Evolutionary conservation across 2,329 filamentous ascomycete genomes (phyloP).

Genomic region (Ophiostoma perfectum): DNA sequence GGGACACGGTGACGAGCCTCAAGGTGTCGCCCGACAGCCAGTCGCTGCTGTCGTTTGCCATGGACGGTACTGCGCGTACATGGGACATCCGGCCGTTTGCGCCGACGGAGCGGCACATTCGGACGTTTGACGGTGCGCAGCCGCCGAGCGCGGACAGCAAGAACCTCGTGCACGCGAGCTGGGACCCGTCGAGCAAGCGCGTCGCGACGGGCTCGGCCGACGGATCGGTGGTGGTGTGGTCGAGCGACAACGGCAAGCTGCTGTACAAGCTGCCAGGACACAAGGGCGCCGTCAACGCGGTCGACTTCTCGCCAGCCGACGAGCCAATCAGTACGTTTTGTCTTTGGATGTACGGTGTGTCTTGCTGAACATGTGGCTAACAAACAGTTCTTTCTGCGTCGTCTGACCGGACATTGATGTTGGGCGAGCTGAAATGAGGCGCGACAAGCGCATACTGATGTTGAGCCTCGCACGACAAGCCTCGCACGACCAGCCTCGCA

Average conservation of each 20-base stretch:
- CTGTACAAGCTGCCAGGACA: conserved; percentile 93
- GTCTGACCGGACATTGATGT: conserved; percentile 77
- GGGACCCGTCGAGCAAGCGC: conserved; percentile 79
- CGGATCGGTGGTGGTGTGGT: conserved; percentile 87
- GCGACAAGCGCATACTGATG: neutral
- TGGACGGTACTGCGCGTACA: conserved; percentile 88
- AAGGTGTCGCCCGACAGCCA: conserved; percentile 91
- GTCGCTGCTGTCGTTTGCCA: conserved; percentile 81
- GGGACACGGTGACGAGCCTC: conserved; percentile 85
- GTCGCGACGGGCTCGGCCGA: conserved; percentile 88
- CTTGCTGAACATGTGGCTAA: conserved; percentile 32
- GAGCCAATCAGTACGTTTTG: conserved; percentile 76
- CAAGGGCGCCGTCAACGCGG: conserved; percentile 90
- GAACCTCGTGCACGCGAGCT: conserved; percentile 84
- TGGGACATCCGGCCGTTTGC: conserved; percentile 97
- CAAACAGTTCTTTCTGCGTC: conserved; percentile 74
- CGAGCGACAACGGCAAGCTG: conserved; percentile 78
- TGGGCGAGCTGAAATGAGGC: conserved; percentile 70
- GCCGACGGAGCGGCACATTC: conserved; percentile 75
- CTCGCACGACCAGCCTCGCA: too few relatives aligned
- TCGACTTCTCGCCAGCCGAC: conserved; percentile 77
- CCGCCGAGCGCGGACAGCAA: conserved; percentile 54
- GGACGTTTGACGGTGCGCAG: conserved; percentile 87
- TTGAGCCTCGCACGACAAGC: neutral
- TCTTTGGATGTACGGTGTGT: neutral